phyloP scores from a whole-genome alignment of 2,329 filamentous ascomycete species.

The Calycina herbarum region DNA sequence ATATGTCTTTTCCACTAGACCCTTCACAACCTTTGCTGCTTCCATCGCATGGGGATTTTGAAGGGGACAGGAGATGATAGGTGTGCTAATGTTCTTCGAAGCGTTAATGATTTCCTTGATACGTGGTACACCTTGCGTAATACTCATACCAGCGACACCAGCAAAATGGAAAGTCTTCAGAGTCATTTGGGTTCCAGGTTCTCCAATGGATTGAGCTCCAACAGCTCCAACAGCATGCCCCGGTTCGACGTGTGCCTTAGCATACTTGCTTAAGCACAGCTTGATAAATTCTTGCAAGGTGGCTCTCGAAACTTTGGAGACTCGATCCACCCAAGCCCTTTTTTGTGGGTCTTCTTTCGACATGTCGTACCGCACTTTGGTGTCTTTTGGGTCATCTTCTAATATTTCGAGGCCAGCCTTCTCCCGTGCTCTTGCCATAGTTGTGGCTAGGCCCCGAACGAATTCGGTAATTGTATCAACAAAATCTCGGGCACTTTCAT shows the following conservation, averaged over 20 bases:
- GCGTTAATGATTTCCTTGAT: conserved; percentile 99
- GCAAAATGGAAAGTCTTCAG: conserved; percentile 99
- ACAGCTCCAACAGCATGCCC: conserved; percentile 95
- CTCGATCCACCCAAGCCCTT: conserved; percentile 56
- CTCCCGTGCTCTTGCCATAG: conserved; percentile 55
- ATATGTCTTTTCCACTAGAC: conserved; percentile 91
- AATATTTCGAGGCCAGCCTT: conserved; percentile 51
- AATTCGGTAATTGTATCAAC: conserved; percentile 75
- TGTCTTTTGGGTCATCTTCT: conserved; percentile 38
- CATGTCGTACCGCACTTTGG: conserved; percentile 35
- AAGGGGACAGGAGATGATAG: conserved; percentile 85
- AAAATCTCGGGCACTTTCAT: conserved; percentile 82
- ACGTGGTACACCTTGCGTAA: conserved; percentile 97
- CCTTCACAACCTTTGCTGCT: conserved; percentile 88
- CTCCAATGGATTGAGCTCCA: conserved; percentile 95
- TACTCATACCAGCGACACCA: conserved; percentile 98
- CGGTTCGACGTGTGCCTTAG: conserved; percentile 86
- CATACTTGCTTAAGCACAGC: conserved; percentile 85
- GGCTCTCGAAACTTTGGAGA: conserved; percentile 77
- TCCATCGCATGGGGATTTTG: conserved; percentile 72
- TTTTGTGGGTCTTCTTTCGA: conserved; percentile 34
- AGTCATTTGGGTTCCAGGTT: conserved; percentile 98
- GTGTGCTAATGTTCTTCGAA: conserved; percentile 89
- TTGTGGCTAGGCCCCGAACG: conserved; percentile 62
- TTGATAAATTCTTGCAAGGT: conserved; percentile 76